phyloP scores from a whole-genome alignment of 2,329 filamentous ascomycete genomes.

The Lachnellula occidentalis region DNA sequence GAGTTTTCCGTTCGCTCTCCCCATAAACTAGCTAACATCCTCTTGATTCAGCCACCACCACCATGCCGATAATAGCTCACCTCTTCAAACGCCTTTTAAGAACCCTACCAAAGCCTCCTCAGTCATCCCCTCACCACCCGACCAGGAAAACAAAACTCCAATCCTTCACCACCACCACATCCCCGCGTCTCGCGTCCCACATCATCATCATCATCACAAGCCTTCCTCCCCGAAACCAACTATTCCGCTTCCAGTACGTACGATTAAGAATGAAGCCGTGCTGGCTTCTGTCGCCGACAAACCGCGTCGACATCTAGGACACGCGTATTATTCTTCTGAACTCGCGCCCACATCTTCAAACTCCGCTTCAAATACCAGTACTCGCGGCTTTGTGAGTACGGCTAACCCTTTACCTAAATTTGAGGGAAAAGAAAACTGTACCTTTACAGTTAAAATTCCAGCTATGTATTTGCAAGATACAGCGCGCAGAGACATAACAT shows the following conservation, averaged over 20 bases:
- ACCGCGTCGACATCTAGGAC: constrained; percentile 76
- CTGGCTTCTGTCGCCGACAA: constrained; percentile 65
- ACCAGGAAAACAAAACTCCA: constrained; percentile 19
- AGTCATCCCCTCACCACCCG: constrained; percentile 42
- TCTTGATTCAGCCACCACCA: constrained; percentile 48
- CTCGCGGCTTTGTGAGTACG: constrained; percentile 25
- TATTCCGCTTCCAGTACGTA: constrained; percentile 58
- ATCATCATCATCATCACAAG: constrained; percentile 39
- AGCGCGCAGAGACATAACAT: constrained; percentile 77
- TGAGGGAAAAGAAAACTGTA: constrained; percentile 71
- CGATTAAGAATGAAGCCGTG: constrained; percentile 63
- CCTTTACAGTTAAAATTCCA: constrained; percentile 81
- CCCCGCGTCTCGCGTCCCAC: constrained; percentile 8
- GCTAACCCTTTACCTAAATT: constrained; percentile 59
- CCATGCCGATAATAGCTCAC: constrained; percentile 42
- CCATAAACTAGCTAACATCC: constrained; percentile 15
- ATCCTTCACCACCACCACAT: constrained; percentile 29
- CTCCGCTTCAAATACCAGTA: not conserved
- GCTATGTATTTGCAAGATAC: constrained; percentile 65
- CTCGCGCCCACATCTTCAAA: constrained; percentile 47
- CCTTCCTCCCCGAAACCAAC: constrained; percentile 34
- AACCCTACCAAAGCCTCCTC: constrained; percentile 39
- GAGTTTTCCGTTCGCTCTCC: constrained; percentile 34
- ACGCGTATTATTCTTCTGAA: constrained; percentile 71
- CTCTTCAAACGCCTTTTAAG: constrained; percentile 43